These are phyloP conservation scores for Xerocomus minutiporus DNA, from an alignment of 1,284 basidiomycete genomes.

Conservation along the genomic window DNA sequence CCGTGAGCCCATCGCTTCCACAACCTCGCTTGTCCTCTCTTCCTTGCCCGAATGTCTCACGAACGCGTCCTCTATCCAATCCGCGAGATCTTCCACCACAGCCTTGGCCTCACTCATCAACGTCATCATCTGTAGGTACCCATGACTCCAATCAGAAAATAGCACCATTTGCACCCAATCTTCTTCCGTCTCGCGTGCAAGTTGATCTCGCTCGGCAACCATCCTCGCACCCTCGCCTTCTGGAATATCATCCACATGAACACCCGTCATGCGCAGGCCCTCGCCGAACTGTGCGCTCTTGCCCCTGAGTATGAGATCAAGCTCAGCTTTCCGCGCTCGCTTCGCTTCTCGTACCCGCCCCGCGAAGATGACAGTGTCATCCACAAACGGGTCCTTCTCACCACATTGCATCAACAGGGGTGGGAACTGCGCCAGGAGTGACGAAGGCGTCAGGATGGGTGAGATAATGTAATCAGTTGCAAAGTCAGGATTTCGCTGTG, in stretches of 20 bases:
- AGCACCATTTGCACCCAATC: slow-evolving; percentile 95
- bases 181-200: slow-evolving; percentile 72
- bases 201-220: slow-evolving; percentile 53
- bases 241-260: slow-evolving; percentile 13
- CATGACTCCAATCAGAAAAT: slow-evolving; percentile 89
- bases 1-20: slow-evolving; percentile 14
- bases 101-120: slow-evolving; percentile 80
- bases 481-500: slow-evolving; percentile 88
- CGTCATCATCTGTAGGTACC: slow-evolving; percentile 90
- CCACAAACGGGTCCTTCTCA: slow-evolving; percentile 95
- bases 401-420: slow-evolving; percentile 90
- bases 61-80: slow-evolving; percentile 88
- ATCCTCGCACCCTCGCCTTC: slow-evolving; percentile 40
- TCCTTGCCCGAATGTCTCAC: slow-evolving; percentile 33
- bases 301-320: slow-evolving; percentile 52
- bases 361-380: slow-evolving; percentile 93
- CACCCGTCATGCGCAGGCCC: slow-evolving; percentile 43
- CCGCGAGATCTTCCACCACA: slow-evolving; percentile 85
- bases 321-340: slow-evolving; percentile 68
- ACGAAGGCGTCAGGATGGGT: slow-evolving; percentile 83
- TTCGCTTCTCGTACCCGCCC: slow-evolving; percentile 92
- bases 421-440: slow-evolving; percentile 87
- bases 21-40: slow-evolving; percentile 11
- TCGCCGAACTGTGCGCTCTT: slow-evolving; percentile 58
- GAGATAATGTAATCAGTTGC: slow-evolving; percentile 93